Percentiles rank a stretch among this genome's conserved stretches.
These are phyloP conservation scores for Aspergillus caelatus DNA, from an alignment of 2,329 filamentous ascomycete species.

Conservation along the genomic window DNA sequence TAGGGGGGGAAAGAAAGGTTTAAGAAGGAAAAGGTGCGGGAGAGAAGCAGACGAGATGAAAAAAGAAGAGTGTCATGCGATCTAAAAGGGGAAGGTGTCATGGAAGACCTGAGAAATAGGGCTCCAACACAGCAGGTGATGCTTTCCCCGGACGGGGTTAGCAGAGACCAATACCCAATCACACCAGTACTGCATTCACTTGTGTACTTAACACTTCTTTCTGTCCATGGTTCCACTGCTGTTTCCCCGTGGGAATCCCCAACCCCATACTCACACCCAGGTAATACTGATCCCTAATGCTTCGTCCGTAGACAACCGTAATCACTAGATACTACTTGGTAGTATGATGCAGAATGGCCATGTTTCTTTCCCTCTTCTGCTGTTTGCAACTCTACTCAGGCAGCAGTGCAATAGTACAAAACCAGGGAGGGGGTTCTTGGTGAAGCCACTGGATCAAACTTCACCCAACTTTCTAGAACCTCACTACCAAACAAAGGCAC, in stretches of 20 bases:
- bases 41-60: neutral
- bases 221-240: neutral
- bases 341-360: neutral
- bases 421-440: neutral
- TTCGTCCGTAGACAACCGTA: too few species aligned
- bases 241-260: neutral
- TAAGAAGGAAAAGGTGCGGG: neutral
- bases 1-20: slow-evolving; percentile 1
- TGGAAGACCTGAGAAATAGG: slow-evolving; percentile 1
- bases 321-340: neutral
- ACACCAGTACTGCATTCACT: neutral
- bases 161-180: neutral
- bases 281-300: too few species aligned
- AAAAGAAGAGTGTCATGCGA: slow-evolving; percentile 1
- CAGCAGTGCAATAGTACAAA: neutral
- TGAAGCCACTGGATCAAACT: neutral
- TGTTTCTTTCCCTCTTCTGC: neutral
- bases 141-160: neutral
- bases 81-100: slow-evolving; percentile 1
- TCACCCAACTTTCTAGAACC: neutral
- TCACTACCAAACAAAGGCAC: neutral
- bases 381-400: neutral
- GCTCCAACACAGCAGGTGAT: slow-evolving; percentile 9
- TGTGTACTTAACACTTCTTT: neutral
- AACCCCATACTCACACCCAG: neutral